phyloP scores from a whole-genome alignment of 2,329 filamentous ascomycete species.

The Paecilomyces sp. region DNA sequence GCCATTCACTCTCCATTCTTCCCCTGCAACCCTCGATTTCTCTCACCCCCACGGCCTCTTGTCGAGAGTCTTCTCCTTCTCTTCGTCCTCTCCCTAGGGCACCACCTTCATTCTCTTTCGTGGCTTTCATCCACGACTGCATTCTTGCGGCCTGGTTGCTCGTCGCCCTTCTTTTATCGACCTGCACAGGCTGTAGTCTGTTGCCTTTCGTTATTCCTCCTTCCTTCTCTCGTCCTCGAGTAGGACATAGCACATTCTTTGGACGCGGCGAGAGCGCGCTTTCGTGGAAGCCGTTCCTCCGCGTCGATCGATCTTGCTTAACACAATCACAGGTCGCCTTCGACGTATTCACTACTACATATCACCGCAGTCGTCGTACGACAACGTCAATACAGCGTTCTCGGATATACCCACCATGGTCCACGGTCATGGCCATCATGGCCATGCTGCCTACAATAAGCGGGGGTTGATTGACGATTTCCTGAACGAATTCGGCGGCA shows the following conservation, averaged over 20 bases:
- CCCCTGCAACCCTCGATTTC: not conserved
- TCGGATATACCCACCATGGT: constrained; percentile 15
- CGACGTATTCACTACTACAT: not conserved
- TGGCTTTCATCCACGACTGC: constrained; percentile 5
- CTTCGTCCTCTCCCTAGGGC: constrained; percentile 9
- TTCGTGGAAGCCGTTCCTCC: not conserved
- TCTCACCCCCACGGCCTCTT: not conserved
- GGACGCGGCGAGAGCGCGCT: not conserved
- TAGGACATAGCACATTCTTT: constrained; percentile 1
- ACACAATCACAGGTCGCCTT: not conserved
- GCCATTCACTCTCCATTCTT: not conserved
- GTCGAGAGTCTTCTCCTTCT: not conserved
- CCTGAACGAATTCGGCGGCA: not conserved
- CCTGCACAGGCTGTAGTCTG: constrained; percentile 12
- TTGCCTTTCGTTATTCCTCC: constrained; percentile 8
- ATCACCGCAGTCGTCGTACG: not conserved
- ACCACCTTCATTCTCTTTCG: constrained; percentile 5
- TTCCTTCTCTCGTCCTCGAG: constrained; percentile 11
- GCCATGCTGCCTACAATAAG: constrained; percentile 12
- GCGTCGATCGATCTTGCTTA: not conserved
- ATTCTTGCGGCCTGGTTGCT: constrained; percentile 22
- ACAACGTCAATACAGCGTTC: not conserved
- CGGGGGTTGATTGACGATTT: constrained; percentile 9
- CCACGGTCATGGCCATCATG: constrained; percentile 25
- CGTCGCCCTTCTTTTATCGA: constrained; percentile 31